Base-by-base conservation (phyloP, 768 basidiomycete genomes). In the Lactarius sanguifluus region DNA sequence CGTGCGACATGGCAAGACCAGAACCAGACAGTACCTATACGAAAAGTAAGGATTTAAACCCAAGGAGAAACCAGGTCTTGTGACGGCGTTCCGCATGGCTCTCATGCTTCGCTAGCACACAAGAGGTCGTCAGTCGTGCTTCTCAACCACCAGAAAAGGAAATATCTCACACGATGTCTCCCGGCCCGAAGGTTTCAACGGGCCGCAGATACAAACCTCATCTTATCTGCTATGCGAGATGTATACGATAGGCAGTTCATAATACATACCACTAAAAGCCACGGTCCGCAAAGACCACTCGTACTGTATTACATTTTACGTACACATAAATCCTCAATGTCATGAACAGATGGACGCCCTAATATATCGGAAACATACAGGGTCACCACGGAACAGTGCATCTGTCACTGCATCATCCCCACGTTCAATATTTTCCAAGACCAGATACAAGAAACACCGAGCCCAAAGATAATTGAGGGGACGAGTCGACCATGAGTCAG, bases 1-100 rank as follows among this genome's bases (percentile, higher is more conserved):
- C 15, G 23, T 57, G 62, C 34, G 68, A 69, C 68, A 71, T 69
- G 10, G 59, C 23, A 12, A 56, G 56, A 64, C 43, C 16, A 50
- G 56, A 34, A 16, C n/a, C 3, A 18, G 65, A 62, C 32, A 23
- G 30, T 25, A 36, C 23, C 0, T 10, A 15, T 25, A n/a, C 12
- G 20, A 40, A 50, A 1, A 34, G 18, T 23, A 15, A 4, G 4
- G 12, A 43, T 54, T 62, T 58, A 45, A 43, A 18, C 7, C 32
- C 30, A 45, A 56, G 6, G 36, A 40, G 20, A 20, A 38, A 61
- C 57, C 15, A n/a, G 9, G 57, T 23, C 56, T 58, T 59, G 45
- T 57, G 43, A 50, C 41, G 5, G 30, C 23, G 8, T 61, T 38
- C 54, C 57, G 32, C 45, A 57, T 52, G 56, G 57, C 36, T 28